A percentile compares a stretch with the other conserved stretches of the same genome.
Evolutionary conservation across 345 rosid genomes (phyloP).

Genomic region (Ailanthus altissimus): DNA sequence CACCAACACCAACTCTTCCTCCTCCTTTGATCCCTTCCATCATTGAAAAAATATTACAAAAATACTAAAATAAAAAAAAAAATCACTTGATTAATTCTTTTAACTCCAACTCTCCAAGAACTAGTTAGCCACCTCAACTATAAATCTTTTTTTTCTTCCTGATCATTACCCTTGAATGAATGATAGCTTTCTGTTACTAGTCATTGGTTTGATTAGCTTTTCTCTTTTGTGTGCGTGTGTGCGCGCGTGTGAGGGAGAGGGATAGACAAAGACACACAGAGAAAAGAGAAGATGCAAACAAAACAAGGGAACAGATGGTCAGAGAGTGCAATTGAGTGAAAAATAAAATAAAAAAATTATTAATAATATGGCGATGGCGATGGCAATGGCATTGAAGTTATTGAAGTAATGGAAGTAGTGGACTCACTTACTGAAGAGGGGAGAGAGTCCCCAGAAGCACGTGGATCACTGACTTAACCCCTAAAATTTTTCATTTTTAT

Average conservation of each 20-base stretch:
- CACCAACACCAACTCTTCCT: constrained; percentile 12
- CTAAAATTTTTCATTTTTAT: not conserved
- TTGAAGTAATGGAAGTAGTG: constrained; percentile 23
- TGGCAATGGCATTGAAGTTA: constrained; percentile 23
- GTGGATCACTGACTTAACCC: constrained; percentile 54
- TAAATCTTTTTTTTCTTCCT: constrained; percentile 22
- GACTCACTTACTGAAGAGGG: constrained; percentile 11
- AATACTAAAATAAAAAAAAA: not conserved
- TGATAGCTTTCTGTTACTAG: not conserved
- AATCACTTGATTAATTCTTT: not conserved
- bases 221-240: not conserved
- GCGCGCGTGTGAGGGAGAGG: not conserved
- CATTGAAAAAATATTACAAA: not conserved
- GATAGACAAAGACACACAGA: constrained; percentile 20
- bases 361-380: not conserved
- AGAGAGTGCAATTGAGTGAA: constrained; percentile 38
- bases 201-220: constrained; percentile 15
- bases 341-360: constrained; percentile 1
- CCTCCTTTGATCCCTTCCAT: constrained; percentile 41
- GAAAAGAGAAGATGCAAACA: constrained; percentile 23
- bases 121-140: not conserved
- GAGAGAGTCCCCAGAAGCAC: constrained; percentile 62
- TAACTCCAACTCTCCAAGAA: too few relatives aligned
- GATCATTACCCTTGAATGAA: constrained; percentile 5
- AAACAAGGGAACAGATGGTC: constrained; percentile 29